Evolutionary conservation across 2,329 filamentous ascomycete genomes (phyloP), one percentile per base, ranked within the genome.

Genomic region (Rhynchosporium secalis): DNA sequence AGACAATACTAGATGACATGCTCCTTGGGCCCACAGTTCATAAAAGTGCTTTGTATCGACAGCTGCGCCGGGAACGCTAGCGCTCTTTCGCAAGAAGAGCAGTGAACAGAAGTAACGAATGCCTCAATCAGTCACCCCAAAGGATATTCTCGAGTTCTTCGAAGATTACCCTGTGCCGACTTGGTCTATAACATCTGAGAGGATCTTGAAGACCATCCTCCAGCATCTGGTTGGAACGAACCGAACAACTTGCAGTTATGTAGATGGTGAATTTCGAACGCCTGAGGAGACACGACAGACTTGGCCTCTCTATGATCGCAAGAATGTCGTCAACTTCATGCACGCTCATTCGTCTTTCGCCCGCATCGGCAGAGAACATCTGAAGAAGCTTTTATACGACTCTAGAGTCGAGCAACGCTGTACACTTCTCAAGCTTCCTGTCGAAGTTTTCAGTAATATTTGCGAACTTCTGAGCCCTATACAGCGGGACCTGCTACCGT

Each of bases 381-480:
- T 56, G 28, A 10, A 36, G 20, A 26, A 45, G 10, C n/a, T 56
- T 2, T 46, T 56, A 28, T 40, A 38, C 13, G 3, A 9, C 15
- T 38, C 47, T 7, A 51, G 31, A 28, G 28, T 15, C 15, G 28
- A 29, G n/a, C 28, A 51, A 33, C 3, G 3, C 29, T 33, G 47
- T 33, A 31, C 9, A 31, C 46, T 58, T 28, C 40, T 51, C 12
- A 9, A 56, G 26, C 51, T 61, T 12, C 58, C 58, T 3, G n/a
- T 26, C 9, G 59, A 61, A 26, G 15, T 61, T 6, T 28, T 58
- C 15, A 26, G 20, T 40, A 26, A 6, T 38, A 52, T 59, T n/a
- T n/a, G 61, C 31, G 56, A 55, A 4, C 45, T 80, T 69, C 75
- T 82, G 38, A 82, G 78, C 29, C 78, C 79, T 15, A 43, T 20